Evolutionary conservation across 2,329 filamentous ascomycete genomes (phyloP).

Genomic region (Diplodia intermedia): DNA sequence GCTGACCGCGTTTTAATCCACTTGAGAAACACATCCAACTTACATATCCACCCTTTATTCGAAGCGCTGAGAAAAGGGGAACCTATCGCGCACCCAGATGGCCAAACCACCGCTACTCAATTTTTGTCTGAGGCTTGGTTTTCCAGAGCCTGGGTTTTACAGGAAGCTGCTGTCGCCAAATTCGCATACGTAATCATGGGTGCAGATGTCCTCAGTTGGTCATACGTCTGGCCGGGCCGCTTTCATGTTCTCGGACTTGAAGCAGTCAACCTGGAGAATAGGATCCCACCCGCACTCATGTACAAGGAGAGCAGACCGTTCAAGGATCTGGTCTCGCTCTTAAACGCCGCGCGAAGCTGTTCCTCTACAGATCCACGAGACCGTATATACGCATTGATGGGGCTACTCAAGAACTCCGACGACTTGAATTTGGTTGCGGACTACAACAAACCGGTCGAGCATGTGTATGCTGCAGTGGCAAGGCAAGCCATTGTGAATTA

Average conservation of each 20-base stretch:
- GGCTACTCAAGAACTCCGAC: neutral
- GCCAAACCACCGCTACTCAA: neutral
- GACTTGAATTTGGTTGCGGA: neutral
- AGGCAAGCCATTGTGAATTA: neutral
- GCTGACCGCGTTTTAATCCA: constrained; percentile 35
- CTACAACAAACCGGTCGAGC: neutral
- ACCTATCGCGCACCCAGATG: neutral
- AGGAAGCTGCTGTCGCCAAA: constrained; percentile 4
- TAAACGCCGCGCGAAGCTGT: neutral
- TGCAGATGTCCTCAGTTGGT: neutral
- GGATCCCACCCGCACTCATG: neutral
- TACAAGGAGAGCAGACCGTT: neutral
- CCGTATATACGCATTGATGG: constrained; percentile 12
- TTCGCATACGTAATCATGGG: neutral
- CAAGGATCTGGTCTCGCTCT: neutral
- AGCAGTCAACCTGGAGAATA: neutral
- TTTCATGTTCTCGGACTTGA: neutral
- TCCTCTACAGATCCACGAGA: neutral
- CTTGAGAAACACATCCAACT: neutral
- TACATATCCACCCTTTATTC: neutral
- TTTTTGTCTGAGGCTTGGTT: constrained; percentile 13
- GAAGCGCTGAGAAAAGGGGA: neutral
- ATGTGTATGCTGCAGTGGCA: neutral
- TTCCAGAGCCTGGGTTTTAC: constrained; percentile 4
- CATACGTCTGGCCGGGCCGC: neutral